Evolutionary conservation across 495 filamentous ascomycete genomes (phyloP), one percentile per base, ranked within the genome.

Genomic region (Cudoniella acicularis): DNA sequence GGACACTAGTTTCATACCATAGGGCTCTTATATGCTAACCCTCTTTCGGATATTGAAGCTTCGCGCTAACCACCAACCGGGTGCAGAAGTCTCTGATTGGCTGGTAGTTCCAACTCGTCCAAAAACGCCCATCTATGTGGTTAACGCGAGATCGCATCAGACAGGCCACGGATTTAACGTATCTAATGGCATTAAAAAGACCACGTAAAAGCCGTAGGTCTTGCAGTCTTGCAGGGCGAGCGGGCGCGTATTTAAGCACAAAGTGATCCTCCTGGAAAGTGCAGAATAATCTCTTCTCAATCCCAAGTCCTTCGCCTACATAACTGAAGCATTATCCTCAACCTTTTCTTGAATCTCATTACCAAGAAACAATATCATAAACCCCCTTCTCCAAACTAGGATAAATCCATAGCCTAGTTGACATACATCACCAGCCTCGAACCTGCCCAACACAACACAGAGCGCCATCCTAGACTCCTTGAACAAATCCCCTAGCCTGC

Each of bases 31-130:
- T 16, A 46, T 41, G 40, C 53, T 56, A 56, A 18, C 53, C 40
- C 9, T 46, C 17, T 46, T 46, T 56, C 41, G 53, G 41, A 46
- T 47, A 41, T 41, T 41, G 36, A 41, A 41, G 36, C 36, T 41
- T 41, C 36, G 36, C 53, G 22, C 53, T 56, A 56, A n/a, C 53
- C 40, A 4, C 22, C 17, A 22, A 21, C 42, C 41, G 53, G 41
- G 24, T 47, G 26, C 21, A 45, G 53, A 46, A 30, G 41, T 16
- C 40, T 56, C 53, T 56, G 53, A 56, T 56, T 56, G 53, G 53
- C 53, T 56, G 53, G 45, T 21, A 22, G 2, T 22, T 54, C n/a
- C 8, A 42, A 23, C 21, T 56, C 17, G 53, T 47, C 25, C 48
- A 26, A 24, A 25, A 56, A 47, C 42, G 23, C n/a, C 21, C 27